Percentiles rank a stretch among this genome's conserved stretches.
phyloP scores from a whole-genome alignment of 768 basidiomycete species.

The Trametes meyenii region DNA sequence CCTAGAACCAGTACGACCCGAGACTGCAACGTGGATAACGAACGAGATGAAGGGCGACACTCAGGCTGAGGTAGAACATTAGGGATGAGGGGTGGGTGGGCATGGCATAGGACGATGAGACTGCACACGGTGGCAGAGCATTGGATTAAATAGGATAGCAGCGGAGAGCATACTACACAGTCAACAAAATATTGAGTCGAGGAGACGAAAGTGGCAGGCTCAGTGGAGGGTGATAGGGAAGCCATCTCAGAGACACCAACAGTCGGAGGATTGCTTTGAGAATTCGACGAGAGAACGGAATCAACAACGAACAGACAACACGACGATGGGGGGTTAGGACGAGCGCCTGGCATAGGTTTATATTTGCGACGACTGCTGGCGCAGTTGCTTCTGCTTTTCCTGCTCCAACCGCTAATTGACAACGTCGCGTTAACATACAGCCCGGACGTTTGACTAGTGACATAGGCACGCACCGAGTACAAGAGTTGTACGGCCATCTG shows the following conservation, averaged over 20 bases:
- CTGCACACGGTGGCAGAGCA: constrained; percentile 1
- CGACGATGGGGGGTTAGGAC: constrained; percentile 5
- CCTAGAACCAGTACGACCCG: constrained; percentile 1
- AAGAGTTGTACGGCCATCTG: constrained; percentile 95
- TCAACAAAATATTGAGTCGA: not conserved
- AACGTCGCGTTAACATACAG: not conserved
- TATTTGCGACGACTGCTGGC: constrained; percentile 30
- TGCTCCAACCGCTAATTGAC: constrained; percentile 72
- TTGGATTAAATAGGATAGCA: constrained; percentile 24
- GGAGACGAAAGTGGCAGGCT: not conserved
- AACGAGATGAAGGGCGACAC: not conserved
- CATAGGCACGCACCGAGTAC: constrained; percentile 64
- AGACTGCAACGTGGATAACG: not conserved
- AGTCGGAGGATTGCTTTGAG: not conserved
- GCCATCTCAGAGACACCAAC: not conserved
- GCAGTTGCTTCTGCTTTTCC: constrained; percentile 84
- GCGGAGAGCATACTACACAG: constrained; percentile 24
- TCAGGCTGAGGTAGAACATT: not conserved
- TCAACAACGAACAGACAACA: constrained; percentile 9
- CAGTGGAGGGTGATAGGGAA: not conserved
- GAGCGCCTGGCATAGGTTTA: constrained; percentile 2
- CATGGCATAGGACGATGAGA: constrained; percentile 1
- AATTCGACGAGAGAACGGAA: not conserved
- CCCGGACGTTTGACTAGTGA: not conserved
- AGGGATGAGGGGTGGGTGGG: not conserved